Conservation (phyloP, 495 filamentous ascomycete genomes). For the Hypoxylon intermedium region DNA sequence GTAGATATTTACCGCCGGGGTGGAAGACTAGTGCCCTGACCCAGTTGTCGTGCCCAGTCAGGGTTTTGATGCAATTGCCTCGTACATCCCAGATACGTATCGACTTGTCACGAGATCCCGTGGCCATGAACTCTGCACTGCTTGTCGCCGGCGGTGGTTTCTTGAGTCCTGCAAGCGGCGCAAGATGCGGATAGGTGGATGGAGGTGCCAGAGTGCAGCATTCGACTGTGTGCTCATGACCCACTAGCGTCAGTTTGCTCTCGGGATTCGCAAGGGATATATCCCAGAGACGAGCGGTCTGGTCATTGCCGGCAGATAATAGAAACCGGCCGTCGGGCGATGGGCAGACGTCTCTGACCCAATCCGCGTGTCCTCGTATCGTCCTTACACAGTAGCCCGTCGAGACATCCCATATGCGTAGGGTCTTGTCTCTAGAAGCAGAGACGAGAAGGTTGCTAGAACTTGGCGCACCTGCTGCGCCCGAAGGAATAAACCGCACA, state of each 20-base stretch:
- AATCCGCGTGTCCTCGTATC: conserved; percentile 80
- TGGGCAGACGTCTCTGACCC: conserved; percentile 86
- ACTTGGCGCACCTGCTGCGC: conserved; percentile 66
- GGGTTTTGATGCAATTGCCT: conserved; percentile 84
- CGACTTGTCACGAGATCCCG: conserved; percentile 87
- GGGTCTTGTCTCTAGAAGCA: conserved; percentile 80
- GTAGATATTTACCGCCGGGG: conserved; percentile 89
- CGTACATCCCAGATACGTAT: conserved; percentile 90
- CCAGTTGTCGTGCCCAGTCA: conserved; percentile 96
- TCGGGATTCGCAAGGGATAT: conserved; percentile 71
- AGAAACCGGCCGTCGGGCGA: conserved; percentile 84
- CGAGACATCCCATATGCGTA: conserved; percentile 90
- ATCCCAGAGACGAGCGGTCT: conserved; percentile 86
- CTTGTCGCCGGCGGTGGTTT: conserved; percentile 76
- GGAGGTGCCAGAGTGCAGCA: conserved; percentile 90
- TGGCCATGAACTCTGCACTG: conserved; percentile 88
- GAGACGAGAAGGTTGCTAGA: conserved; percentile 81
- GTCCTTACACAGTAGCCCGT: conserved; percentile 93
- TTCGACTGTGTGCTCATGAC: conserved; percentile 89
- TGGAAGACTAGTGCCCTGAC: conserved; percentile 88
- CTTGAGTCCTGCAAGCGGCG: conserved; percentile 81
- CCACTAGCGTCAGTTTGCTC: conserved; percentile 78
- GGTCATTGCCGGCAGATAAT: conserved; percentile 82
- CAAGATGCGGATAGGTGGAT: conserved; percentile 75
- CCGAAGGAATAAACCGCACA: conserved; percentile 87